Base-by-base conservation (phyloP, 2,329 filamentous ascomycete species). In the Ceratocystis destructans region DNA sequence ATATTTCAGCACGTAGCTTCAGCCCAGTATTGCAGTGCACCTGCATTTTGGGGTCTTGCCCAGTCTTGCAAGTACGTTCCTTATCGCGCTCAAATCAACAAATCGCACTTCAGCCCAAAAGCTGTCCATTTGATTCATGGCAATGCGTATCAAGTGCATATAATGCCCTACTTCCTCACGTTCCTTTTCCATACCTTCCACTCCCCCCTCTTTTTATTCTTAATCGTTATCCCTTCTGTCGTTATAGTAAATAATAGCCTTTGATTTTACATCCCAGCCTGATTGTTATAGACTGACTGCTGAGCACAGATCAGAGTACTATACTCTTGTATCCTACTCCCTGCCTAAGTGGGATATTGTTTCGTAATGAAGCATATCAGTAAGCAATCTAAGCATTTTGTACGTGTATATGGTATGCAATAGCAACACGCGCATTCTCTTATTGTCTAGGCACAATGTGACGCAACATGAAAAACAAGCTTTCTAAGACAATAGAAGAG, bases 41-140 rank as follows among this genome's bases (percentile, higher is more conserved):
- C 55, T 37, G 28, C 28, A 59, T 59, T 8, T 59, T 59, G 55
- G 55, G 55, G 12, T 59, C 17, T 59, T 59, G 17, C 55, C 55
- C 28, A 28, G 28, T 22, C 22, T 22, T 8, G 12, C 17, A 17
- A 31, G 28, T 59, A 53, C 22, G 3, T 28, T 28, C 25, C 25
- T 53, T 53, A 25, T 53, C 48, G 37, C 37, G 10, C 12, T 41
- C 37, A 41, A 15, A 3, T 12, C 3, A 41, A 10, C 37, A 5
- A 12, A 41, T 15, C 37, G 12, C 15, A 12, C 37, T 41, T 41
- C 37, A 5, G 37, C 37, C 37, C 15, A 41, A 41, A 41, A 15
- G 37, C 37, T 41, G 12, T 41, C 3, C 2, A 15, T 15, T 41
- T 8, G 12, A 41, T 41, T 1, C 5, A 15, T 41, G 3, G 10